Evolutionary conservation across 176 grass and related monocot genomes (phyloP).

Genomic region (Thinopyrum elongatum): DNA sequence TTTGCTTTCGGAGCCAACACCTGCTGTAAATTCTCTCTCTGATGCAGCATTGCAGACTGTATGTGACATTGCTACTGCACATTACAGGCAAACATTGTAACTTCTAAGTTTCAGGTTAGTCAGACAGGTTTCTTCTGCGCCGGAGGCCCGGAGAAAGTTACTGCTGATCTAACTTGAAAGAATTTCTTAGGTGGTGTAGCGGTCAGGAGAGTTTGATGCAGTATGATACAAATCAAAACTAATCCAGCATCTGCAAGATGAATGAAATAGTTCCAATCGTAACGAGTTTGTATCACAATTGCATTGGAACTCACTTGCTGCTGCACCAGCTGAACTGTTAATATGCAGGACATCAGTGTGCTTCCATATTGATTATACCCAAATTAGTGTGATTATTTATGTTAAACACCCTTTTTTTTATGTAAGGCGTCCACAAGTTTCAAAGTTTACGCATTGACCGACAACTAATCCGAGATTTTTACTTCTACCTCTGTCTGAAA

Average conservation of each 20-base stretch:
- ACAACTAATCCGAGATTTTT: too few species aligned
- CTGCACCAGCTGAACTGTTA: not conserved
- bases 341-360: not conserved
- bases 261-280: not conserved
- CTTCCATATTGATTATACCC: not conserved
- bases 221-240: not conserved
- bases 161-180: slow-evolving; percentile 22
- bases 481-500: too few species aligned
- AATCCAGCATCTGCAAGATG: not conserved
- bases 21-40: not conserved
- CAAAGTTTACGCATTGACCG: not conserved
- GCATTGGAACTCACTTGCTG: not conserved
- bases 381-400: not conserved
- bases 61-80: not conserved
- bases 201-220: not conserved
- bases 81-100: not conserved
- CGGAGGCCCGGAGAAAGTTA: not conserved
- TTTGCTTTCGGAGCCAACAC: not conserved
- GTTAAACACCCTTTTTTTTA: not conserved
- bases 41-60: not conserved
- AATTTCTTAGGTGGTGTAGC: not conserved
- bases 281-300: slow-evolving; percentile 1
- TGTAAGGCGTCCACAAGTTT: not conserved
- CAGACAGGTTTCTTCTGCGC: not conserved
- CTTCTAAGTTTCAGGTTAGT: not conserved